Conservation (phyloP, 371 early-diverging fungal genomes). For the Parasitella parasitica region DNA sequence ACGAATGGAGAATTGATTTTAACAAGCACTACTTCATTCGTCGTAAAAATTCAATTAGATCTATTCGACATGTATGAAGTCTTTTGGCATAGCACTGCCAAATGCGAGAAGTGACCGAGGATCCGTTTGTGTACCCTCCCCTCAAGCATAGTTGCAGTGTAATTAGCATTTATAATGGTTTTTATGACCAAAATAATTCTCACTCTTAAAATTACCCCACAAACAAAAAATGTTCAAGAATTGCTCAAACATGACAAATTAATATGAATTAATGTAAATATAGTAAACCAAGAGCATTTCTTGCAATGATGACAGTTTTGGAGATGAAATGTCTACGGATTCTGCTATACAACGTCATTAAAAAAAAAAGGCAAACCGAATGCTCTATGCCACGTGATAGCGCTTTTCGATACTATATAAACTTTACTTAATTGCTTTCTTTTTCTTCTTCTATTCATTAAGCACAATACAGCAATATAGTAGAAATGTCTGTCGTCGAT, state of each 20-base stretch:
- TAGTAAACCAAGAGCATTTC: no score
- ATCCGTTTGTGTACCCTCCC: not conserved
- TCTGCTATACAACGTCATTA: no score
- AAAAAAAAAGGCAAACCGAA: not conserved
- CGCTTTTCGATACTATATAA: not conserved
- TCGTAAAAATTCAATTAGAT: no score
- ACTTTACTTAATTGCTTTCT: not conserved
- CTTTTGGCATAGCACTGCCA: no score
- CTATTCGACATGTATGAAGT: no score
- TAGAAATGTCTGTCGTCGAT: slow-evolving; percentile 20
- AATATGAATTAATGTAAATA: no score
- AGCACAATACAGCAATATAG: not conserved
- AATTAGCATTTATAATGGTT: not conserved
- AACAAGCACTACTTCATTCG: no score
- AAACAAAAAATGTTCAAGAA: not conserved
- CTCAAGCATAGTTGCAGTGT: not conserved
- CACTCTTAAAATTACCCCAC: not conserved
- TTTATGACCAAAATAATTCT: not conserved
- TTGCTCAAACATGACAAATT: not conserved
- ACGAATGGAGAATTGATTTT: no score
- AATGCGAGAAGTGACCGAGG: not conserved
- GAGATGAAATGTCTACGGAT: no score
- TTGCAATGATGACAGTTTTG: no score
- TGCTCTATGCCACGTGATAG: slow-evolving; percentile 5
- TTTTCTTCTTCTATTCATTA: not conserved